Evolutionary conservation across 2,329 filamentous ascomycete species (phyloP).

Genomic region (Aspergillus novofumigatus): DNA sequence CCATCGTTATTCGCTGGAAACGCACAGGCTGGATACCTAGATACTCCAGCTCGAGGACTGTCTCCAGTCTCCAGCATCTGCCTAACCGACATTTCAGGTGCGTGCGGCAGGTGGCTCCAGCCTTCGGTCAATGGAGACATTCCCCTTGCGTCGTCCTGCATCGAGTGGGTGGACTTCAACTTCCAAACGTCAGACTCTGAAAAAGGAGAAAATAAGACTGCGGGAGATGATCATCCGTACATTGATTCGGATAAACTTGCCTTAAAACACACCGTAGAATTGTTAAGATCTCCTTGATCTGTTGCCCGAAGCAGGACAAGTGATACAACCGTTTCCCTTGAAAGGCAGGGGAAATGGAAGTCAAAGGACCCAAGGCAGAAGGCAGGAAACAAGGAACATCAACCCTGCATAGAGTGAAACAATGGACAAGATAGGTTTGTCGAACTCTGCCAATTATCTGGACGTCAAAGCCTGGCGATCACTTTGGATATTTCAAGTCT

Average conservation of each 20-base stretch:
- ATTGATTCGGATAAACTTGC: not conserved
- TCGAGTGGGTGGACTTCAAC: not conserved
- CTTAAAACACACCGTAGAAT: not conserved
- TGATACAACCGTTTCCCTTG: not conserved
- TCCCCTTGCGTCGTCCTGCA: conserved; percentile 21
- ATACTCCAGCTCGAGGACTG: not conserved
- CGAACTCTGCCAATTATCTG: not conserved
- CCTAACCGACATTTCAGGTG: conserved; percentile 2
- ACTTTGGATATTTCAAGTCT: not conserved
- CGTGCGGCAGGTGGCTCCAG: conserved; percentile 14
- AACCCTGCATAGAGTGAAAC: not conserved
- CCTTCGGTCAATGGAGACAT: conserved; percentile 9
- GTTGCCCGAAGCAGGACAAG: not conserved
- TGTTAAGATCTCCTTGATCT: not conserved
- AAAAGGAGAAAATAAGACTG: not conserved
- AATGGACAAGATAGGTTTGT: not conserved
- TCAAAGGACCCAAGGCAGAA: not conserved
- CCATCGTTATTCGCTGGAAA: not conserved
- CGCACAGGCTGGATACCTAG: not conserved
- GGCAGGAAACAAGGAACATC: not conserved
- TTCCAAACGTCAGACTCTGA: not conserved
- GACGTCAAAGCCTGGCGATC: not conserved
- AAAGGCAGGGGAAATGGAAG: not conserved
- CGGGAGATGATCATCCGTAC: not conserved
- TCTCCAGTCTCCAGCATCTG: not conserved